phyloP scores from a whole-genome alignment of 2,329 filamentous ascomycete species.

The Curvularia lunata region DNA sequence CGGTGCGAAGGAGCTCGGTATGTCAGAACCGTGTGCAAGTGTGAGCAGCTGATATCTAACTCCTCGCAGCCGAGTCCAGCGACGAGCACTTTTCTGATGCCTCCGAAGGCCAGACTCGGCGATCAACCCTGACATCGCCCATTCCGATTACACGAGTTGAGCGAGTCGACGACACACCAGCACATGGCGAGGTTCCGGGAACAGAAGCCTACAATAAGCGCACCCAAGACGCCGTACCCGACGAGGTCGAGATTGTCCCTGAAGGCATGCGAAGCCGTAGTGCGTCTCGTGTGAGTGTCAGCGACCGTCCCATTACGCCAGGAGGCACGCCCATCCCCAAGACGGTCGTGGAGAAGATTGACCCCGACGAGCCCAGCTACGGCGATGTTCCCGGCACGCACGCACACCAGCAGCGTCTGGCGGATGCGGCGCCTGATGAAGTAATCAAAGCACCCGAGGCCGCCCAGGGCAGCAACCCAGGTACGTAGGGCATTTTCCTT shows the following conservation, averaged over 20 bases:
- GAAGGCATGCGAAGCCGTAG: slow-evolving; percentile 50
- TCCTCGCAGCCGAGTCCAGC: slow-evolving; percentile 51
- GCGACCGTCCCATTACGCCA: slow-evolving; percentile 58
- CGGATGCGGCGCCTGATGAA: slow-evolving; percentile 66
- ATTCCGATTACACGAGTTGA: slow-evolving; percentile 69
- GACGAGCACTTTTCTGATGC: slow-evolving; percentile 72
- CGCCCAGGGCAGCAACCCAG: slow-evolving; percentile 55
- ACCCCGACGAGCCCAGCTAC: slow-evolving; percentile 62
- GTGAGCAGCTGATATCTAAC: slow-evolving; percentile 16
- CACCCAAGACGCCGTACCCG: slow-evolving; percentile 65
- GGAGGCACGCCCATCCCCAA: slow-evolving; percentile 62
- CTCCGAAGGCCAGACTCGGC: slow-evolving; percentile 59
- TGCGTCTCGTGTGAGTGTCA: slow-evolving; percentile 49
- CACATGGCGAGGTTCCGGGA: slow-evolving; percentile 67
- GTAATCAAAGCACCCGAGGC: slow-evolving; percentile 58
- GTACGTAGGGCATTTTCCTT: slow-evolving; percentile 59
- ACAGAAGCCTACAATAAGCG: slow-evolving; percentile 66
- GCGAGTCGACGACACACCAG: slow-evolving; percentile 64
- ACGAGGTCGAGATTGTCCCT: slow-evolving; percentile 66
- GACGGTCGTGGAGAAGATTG: slow-evolving; percentile 67
- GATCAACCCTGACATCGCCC: slow-evolving; percentile 57
- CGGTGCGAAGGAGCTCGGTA: slow-evolving; percentile 63
- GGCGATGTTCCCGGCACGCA: slow-evolving; percentile 67
- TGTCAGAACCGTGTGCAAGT: slow-evolving; percentile 18
- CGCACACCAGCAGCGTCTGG: slow-evolving; percentile 62